Conservation (phyloP, 495 filamentous ascomycete species). For the Cercophora newfieldiana region DNA sequence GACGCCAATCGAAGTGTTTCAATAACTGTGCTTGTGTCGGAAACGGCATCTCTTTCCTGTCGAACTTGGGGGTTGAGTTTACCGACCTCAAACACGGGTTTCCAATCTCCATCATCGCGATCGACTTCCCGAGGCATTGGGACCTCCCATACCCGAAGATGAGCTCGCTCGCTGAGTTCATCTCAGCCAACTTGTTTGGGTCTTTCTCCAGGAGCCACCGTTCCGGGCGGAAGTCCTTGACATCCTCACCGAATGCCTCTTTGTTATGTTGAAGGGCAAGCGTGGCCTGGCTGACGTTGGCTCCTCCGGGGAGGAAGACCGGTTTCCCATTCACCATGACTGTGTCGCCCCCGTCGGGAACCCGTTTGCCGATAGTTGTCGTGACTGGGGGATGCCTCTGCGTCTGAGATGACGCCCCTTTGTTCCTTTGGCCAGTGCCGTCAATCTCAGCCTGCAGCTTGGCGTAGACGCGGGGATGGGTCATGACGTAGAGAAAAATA, state of each 20-base stretch:
- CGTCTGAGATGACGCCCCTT: conserved; percentile 24
- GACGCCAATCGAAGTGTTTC: too few species aligned
- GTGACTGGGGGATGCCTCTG: conserved; percentile 36
- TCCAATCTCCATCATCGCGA: conserved; percentile 42
- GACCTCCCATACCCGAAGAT: conserved; percentile 37
- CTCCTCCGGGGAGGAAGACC: conserved; percentile 49
- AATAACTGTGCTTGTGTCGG: not conserved
- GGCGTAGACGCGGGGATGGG: conserved; percentile 46
- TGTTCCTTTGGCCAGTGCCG: conserved; percentile 20
- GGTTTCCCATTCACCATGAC: not conserved
- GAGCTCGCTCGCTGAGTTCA: conserved; percentile 35
- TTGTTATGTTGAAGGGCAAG: conserved; percentile 28
- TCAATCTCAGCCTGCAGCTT: conserved; percentile 58
- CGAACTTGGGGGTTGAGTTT: too few species aligned
- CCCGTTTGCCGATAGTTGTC: conserved; percentile 39
- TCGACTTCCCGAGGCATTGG: conserved; percentile 35
- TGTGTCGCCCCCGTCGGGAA: conserved; percentile 3
- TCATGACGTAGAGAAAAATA: conserved; percentile 53
- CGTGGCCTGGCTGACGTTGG: conserved; percentile 42
- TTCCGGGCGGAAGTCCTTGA: conserved; percentile 48
- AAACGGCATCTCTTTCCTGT: too few species aligned
- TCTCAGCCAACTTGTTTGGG: conserved; percentile 29
- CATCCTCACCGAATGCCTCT: conserved; percentile 46
- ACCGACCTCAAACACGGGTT: conserved; percentile 50
- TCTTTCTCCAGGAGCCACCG: conserved; percentile 48